These are phyloP conservation scores for Hypoxylon sp. DNA, from an alignment of 2,329 filamentous ascomycete genomes.

Conservation along the genomic window DNA sequence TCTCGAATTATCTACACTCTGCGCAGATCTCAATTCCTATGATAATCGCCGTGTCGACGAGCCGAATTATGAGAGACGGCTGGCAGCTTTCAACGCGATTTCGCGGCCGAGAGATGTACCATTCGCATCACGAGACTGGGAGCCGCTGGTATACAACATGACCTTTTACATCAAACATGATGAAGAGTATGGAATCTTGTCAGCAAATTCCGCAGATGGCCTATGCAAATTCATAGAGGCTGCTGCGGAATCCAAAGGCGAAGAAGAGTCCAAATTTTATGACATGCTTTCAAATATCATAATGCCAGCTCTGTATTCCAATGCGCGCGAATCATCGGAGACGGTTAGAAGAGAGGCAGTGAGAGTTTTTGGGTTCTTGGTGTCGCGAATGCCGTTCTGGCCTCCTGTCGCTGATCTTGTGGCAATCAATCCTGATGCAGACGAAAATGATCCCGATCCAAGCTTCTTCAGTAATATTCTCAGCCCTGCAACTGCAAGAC, in stretches of 20 bases:
- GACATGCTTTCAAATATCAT: constrained; percentile 75
- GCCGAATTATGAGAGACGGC: constrained; percentile 87
- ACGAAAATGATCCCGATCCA: constrained; percentile 75
- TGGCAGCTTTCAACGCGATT: constrained; percentile 81
- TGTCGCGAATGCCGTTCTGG: constrained; percentile 80
- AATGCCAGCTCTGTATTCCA: constrained; percentile 81
- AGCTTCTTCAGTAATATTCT: constrained; percentile 95
- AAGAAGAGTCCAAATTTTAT: constrained; percentile 66
- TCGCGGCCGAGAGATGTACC: constrained; percentile 72
- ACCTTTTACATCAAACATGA: constrained; percentile 88
- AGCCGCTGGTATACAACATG: constrained; percentile 89
- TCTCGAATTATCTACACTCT: constrained; percentile 76
- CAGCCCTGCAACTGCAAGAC: constrained; percentile 88
- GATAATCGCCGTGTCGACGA: constrained; percentile 81
- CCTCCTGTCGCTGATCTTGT: constrained; percentile 80
- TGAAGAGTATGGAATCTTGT: constrained; percentile 88
- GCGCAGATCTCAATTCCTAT: constrained; percentile 85
- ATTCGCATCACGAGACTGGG: constrained; percentile 83
- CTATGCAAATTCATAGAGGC: constrained; percentile 84
- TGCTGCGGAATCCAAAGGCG: constrained; percentile 62
- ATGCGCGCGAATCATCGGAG: constrained; percentile 84
- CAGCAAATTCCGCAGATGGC: constrained; percentile 83
- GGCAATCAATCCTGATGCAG: constrained; percentile 71
- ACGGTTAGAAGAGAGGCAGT: constrained; percentile 87
- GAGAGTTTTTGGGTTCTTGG: constrained; percentile 82